These are phyloP conservation scores for Fusarium pininemorale DNA, from an alignment of 2,329 filamentous ascomycete species.

Conservation along the genomic window DNA sequence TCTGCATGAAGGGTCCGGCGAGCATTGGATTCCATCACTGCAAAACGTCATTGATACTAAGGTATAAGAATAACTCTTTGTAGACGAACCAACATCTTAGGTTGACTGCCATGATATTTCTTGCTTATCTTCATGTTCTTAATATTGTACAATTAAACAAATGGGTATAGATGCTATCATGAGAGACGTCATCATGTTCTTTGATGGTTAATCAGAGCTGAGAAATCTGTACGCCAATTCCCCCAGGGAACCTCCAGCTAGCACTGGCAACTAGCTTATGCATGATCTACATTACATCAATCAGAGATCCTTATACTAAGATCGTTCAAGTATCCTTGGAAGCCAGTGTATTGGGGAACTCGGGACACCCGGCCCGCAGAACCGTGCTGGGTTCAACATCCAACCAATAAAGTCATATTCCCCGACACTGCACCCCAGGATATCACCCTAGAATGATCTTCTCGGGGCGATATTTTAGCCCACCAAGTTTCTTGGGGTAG, in stretches of 20 bases:
- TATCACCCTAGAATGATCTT: constrained; percentile 14
- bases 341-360: constrained; percentile 4
- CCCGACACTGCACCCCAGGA: constrained; percentile 21
- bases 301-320: not conserved
- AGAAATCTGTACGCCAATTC: constrained; percentile 20
- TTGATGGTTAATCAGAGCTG: constrained; percentile 14
- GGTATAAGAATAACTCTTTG: not conserved
- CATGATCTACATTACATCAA: constrained; percentile 13
- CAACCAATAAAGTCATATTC: constrained; percentile 27
- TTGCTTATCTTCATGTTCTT: constrained; percentile 7
- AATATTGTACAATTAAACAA: constrained; percentile 26
- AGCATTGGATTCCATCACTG: not conserved
- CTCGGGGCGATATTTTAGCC: constrained; percentile 9
- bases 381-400: constrained; percentile 18
- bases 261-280: constrained; percentile 1
- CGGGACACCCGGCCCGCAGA: constrained; percentile 34
- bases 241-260: not conserved
- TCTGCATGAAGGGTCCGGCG: not conserved
- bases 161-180: constrained; percentile 38
- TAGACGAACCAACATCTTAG: not conserved
- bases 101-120: not conserved
- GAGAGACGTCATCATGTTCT: constrained; percentile 31
- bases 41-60: not conserved
- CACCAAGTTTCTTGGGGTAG: constrained; percentile 1
- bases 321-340: not conserved